phyloP scores from a whole-genome alignment of 2,329 filamentous ascomycete genomes.

The Ophiobolus disseminans region DNA sequence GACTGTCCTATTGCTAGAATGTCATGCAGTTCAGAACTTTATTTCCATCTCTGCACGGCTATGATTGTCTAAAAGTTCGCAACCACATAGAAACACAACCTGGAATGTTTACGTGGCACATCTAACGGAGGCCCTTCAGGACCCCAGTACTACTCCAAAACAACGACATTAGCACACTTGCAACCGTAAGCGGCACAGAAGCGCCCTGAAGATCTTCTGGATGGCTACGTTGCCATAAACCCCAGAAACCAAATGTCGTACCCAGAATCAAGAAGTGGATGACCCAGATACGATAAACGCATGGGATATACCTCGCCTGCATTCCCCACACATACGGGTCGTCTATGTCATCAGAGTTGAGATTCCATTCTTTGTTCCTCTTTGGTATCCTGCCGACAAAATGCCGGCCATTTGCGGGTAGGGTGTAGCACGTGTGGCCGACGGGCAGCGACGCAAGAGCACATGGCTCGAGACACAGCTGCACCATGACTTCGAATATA shows the following conservation, averaged over 20 bases:
- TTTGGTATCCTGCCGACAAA: slow-evolving; percentile 4
- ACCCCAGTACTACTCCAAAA: slow-evolving; percentile 7
- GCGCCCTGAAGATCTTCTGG: slow-evolving; percentile 2
- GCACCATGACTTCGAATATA: slow-evolving; percentile 3
- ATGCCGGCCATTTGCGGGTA: neutral
- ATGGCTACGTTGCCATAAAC: slow-evolving; percentile 4
- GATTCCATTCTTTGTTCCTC: slow-evolving; percentile 1
- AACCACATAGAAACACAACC: too few relatives aligned
- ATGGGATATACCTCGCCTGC: slow-evolving; percentile 5
- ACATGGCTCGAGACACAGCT: slow-evolving; percentile 2
- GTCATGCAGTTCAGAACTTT: too few relatives aligned
- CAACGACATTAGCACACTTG: slow-evolving; percentile 1
- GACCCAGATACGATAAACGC: neutral
- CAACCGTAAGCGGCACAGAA: slow-evolving; percentile 2
- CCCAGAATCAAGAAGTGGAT: slow-evolving; percentile 2
- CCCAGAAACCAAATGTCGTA: neutral
- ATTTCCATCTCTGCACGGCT: too few relatives aligned
- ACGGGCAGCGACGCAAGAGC: neutral
- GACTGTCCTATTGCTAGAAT: too few relatives aligned
- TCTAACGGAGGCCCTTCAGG: neutral
- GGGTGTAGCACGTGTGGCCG: slow-evolving; percentile 1
- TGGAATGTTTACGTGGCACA: neutral
- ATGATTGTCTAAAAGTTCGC: too few relatives aligned
- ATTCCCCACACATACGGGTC: slow-evolving; percentile 5
- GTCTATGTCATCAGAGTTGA: neutral